phyloP scores from a whole-genome alignment of 2,329 filamentous ascomycete genomes.

The Pseudogymnoascus sp. region DNA sequence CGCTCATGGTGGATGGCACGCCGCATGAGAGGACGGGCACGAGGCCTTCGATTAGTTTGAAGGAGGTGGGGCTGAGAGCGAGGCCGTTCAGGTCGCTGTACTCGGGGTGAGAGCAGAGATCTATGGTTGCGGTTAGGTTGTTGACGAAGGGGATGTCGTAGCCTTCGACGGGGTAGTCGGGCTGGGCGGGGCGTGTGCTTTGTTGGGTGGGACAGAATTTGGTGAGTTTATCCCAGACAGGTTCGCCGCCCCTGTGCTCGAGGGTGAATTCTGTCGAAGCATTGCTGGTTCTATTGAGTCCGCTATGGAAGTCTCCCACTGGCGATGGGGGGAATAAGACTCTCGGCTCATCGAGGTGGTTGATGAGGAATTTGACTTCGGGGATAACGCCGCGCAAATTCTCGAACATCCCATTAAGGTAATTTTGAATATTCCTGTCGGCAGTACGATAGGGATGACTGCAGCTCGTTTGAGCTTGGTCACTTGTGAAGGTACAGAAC shows the following conservation, averaged over 20 bases:
- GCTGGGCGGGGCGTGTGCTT: background rate
- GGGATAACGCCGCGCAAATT: constrained; percentile 27
- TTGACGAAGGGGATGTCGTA: constrained; percentile 32
- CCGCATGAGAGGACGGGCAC: constrained; percentile 42
- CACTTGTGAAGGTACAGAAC: background rate
- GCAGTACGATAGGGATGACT: constrained; percentile 28
- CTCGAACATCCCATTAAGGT: constrained; percentile 30
- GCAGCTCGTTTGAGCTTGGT: constrained; percentile 27
- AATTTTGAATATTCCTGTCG: constrained; percentile 29
- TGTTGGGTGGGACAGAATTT: constrained; percentile 22
- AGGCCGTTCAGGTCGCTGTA: constrained; percentile 39
- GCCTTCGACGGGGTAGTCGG: constrained; percentile 11
- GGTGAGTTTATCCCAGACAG: constrained; percentile 30
- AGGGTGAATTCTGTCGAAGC: constrained; percentile 16
- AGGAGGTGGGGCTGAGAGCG: constrained; percentile 36
- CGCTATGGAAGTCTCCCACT: background rate
- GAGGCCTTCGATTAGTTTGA: constrained; percentile 31
- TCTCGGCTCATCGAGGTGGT: constrained; percentile 42
- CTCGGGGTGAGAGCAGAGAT: constrained; percentile 41
- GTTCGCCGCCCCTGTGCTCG: constrained; percentile 24
- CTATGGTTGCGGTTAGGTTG: constrained; percentile 22
- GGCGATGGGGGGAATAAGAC: constrained; percentile 26
- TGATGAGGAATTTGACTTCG: constrained; percentile 38
- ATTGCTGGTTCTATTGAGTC: background rate
- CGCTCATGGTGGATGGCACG: constrained; percentile 40